Evolutionary conservation across 2,329 filamentous ascomycete species (phyloP).

Genomic region (Didymella pomorum): DNA sequence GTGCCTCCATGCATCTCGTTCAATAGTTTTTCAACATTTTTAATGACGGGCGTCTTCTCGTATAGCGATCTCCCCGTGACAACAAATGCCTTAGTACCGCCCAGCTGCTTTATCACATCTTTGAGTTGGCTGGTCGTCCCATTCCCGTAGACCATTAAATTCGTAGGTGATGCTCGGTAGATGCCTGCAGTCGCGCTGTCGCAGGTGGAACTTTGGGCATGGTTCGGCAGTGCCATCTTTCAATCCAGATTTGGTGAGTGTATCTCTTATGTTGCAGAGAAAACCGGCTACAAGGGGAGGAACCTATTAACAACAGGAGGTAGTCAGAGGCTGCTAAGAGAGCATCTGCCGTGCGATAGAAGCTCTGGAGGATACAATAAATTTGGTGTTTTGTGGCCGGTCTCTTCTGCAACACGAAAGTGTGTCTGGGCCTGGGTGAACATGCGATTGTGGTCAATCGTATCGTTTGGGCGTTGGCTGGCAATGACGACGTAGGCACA

Average conservation of each 20-base stretch:
- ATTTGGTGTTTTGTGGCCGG: too few relatives aligned
- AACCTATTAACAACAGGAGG: too few relatives aligned
- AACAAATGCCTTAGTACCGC: constrained; percentile 62
- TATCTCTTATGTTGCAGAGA: too few relatives aligned
- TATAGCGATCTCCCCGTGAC: constrained; percentile 63
- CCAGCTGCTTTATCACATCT: constrained; percentile 45
- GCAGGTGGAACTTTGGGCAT: constrained; percentile 35
- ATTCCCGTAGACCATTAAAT: constrained; percentile 50
- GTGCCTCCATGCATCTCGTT: constrained; percentile 60
- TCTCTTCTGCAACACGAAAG: too few relatives aligned
- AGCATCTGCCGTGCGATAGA: too few relatives aligned
- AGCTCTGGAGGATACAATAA: too few relatives aligned
- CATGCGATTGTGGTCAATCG: background rate
- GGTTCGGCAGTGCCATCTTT: constrained; percentile 44
- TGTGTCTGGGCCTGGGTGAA: background rate
- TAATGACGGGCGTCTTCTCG: constrained; percentile 63
- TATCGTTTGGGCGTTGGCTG: constrained; percentile 1
- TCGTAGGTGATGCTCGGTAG: constrained; percentile 49
- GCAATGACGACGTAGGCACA: constrained; percentile 4
- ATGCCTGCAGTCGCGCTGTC: constrained; percentile 45
- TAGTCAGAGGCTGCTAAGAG: too few relatives aligned
- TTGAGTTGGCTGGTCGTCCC: constrained; percentile 42
- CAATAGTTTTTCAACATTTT: constrained; percentile 60
- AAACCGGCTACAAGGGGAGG: too few relatives aligned
- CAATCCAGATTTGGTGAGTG: background rate